phyloP scores from a whole-genome alignment of 225 moss, liverwort and hornwort genomes.

The Pseudoscleropodium purum region DNA sequence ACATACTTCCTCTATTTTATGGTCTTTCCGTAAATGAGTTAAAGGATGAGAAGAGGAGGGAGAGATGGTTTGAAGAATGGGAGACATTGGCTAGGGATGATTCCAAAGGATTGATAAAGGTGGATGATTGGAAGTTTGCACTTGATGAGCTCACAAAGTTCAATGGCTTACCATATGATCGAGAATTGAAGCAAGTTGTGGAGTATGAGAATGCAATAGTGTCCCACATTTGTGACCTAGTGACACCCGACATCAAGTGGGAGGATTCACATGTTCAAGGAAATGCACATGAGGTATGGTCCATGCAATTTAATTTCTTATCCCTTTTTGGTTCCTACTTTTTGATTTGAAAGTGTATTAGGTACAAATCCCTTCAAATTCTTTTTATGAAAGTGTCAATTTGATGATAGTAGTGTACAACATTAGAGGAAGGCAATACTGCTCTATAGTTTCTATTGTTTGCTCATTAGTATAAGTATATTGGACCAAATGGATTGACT shows the following conservation, averaged over 20 bases:
- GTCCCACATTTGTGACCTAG: background rate
- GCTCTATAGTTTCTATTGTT: accelerated
- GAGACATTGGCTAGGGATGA: background rate
- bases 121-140: background rate
- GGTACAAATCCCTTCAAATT: accelerated
- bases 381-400: background rate
- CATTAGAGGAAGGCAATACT: background rate
- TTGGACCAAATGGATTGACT: background rate
- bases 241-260: background rate
- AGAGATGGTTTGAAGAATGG: background rate
- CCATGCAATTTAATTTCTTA: accelerated
- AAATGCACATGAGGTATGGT: background rate
- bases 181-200: background rate
- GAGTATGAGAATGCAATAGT: background rate
- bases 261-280: background rate
- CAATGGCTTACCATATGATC: background rate
- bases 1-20: background rate
- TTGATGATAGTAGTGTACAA: background rate
- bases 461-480: accelerated
- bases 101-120: accelerated
- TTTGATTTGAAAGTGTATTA: background rate
- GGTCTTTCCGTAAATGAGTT: background rate
- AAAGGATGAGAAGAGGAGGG: background rate
- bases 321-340: background rate
- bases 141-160: background rate